These are phyloP conservation scores for Rostrohypoxylon terebratum DNA, from an alignment of 495 filamentous ascomycete species.

Conservation along the genomic window DNA sequence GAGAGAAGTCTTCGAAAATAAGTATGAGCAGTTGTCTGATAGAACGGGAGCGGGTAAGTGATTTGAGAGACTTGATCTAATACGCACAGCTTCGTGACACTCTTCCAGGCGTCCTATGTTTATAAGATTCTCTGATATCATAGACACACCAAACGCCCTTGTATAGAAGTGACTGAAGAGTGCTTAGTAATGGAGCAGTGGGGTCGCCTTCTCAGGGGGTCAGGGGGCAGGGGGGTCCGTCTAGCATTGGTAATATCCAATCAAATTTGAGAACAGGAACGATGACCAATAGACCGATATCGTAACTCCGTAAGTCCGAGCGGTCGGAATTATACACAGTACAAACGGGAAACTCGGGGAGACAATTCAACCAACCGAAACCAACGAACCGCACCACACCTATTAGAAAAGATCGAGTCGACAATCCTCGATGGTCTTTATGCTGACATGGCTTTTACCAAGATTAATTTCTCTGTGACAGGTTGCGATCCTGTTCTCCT, in stretches of 20 bases:
- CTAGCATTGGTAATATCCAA: neutral
- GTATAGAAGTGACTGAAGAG: too few species aligned
- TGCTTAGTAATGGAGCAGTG: too few species aligned
- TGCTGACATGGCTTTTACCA: conserved; percentile 33
- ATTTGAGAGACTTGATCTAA: neutral
- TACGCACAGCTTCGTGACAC: neutral
- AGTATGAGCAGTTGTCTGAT: neutral
- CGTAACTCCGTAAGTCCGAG: conserved; percentile 33
- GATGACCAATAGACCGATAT: conserved; percentile 6
- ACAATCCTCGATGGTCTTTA: neutral
- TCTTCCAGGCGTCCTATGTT: neutral
- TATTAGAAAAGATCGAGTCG: conserved; percentile 21
- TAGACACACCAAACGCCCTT: too few species aligned
- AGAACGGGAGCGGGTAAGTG: neutral
- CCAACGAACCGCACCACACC: conserved; percentile 16
- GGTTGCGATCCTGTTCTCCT: conserved; percentile 23
- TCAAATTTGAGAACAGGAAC: neutral
- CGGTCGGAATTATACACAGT: conserved; percentile 30
- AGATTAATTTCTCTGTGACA: conserved; percentile 11
- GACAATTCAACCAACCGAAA: too few species aligned
- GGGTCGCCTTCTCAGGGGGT: too few species aligned
- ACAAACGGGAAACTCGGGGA: neutral
- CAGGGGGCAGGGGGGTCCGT: too few species aligned
- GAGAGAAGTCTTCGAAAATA: neutral
- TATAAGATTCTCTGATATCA: neutral